Percentiles rank a stretch among this genome's conserved stretches.
Evolutionary conservation across 1,139 yeast genomes (phyloP).

Genomic region (Zygosaccharomyces sapae): DNA sequence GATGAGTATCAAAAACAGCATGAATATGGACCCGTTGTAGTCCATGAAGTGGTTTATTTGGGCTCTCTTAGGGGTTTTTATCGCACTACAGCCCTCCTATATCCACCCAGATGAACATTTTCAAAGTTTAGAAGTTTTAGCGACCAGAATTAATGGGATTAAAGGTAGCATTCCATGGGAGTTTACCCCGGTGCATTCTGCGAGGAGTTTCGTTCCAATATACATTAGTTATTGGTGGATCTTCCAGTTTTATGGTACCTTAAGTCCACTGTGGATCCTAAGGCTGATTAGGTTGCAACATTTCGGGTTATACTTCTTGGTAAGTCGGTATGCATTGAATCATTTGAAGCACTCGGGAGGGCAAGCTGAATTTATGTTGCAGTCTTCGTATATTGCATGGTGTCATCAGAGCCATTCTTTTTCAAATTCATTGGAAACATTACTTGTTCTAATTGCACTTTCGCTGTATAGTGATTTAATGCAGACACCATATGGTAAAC

Average conservation of each 20-base stretch:
- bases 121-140: conserved; percentile 75
- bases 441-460: conserved; percentile 54
- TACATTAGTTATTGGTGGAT: conserved; percentile 70
- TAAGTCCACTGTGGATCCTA: conserved; percentile 48
- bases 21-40: neutral
- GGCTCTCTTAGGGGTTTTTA: conserved; percentile 45
- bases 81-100: conserved; percentile 73
- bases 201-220: conserved; percentile 71
- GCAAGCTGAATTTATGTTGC: conserved; percentile 60
- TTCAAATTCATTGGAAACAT: conserved; percentile 81
- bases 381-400: conserved; percentile 76
- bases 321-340: conserved; percentile 26
- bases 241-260: conserved; percentile 24
- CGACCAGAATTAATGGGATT: conserved; percentile 43
- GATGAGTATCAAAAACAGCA: neutral
- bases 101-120: conserved; percentile 98
- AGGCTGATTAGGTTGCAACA: conserved; percentile 56
- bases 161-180: conserved; percentile 80
- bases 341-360: conserved; percentile 40
- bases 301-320: conserved; percentile 43
- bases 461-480: conserved; percentile 35
- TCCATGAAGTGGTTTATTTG: conserved; percentile 1
- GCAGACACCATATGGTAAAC: conserved; percentile 2
- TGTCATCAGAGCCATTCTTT: conserved; percentile 83
- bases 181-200: conserved; percentile 53